Evolutionary conservation across 768 basidiomycete genomes (phyloP), one percentile per base, ranked within the genome.

Genomic region (Cystofilobasidium ferigula): DNA sequence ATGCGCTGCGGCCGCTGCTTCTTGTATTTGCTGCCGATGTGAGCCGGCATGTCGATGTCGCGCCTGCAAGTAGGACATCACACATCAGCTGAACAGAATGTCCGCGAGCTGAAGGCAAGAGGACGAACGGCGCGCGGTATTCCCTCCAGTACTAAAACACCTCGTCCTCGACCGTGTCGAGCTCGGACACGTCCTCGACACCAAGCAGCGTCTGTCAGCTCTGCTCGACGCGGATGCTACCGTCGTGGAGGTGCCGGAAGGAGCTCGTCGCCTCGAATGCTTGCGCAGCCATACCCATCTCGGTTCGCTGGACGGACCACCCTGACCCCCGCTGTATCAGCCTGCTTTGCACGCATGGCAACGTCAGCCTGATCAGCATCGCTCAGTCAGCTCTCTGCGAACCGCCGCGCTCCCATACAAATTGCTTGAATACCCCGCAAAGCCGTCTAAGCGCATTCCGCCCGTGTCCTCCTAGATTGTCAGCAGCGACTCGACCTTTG

Each of bases 341-440:
- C n/a, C n/a, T n/a, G n/a, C n/a, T n/a, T n/a, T n/a, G n/a, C n/a
- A n/a, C n/a, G n/a, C n/a, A n/a, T n/a, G n/a, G n/a, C n/a, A n/a
- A n/a, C n/a, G n/a, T n/a, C n/a, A n/a, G n/a, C n/a, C n/a, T n/a
- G n/a, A n/a, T n/a, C n/a, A n/a, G n/a, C n/a, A n/a, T n/a, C n/a
- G n/a, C n/a, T n/a, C n/a, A n/a, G n/a, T n/a, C n/a, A n/a, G n/a
- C n/a, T n/a, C n/a, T n/a, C n/a, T n/a, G n/a, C n/a, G n/a, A n/a
- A n/a, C n/a, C n/a, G n/a, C n/a, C n/a, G n/a, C n/a, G n/a, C n/a
- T n/a, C n/a, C n/a, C n/a, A n/a, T n/a, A n/a, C n/a, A n/a, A n/a
- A n/a, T n/a, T n/a, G n/a, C n/a, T n/a, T 80, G 42, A 87, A 81
- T 16, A 93, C 92, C 92, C 93, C 98, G 92, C 91, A 99, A 0